Evolutionary conservation across 2,329 filamentous ascomycete species (phyloP).

Genomic region (Teratosphaeria pseudoeucalypti): DNA sequence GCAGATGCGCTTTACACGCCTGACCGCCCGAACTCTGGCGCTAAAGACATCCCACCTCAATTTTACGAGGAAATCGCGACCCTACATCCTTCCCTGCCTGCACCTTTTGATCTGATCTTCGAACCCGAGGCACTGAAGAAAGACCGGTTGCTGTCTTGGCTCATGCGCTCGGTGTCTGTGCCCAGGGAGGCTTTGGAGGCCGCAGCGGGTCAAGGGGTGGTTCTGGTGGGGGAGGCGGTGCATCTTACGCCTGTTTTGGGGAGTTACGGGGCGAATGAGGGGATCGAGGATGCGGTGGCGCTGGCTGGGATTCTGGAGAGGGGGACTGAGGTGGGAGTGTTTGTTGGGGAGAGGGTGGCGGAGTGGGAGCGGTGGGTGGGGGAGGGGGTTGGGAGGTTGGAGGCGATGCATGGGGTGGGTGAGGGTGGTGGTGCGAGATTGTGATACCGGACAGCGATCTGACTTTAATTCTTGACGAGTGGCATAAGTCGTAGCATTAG

Average conservation of each 20-base stretch:
- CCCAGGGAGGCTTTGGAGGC: conserved; percentile 13
- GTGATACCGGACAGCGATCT: not conserved
- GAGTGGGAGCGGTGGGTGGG: not conserved
- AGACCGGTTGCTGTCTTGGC: conserved; percentile 31
- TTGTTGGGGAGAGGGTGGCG: not conserved
- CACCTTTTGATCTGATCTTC: conserved; percentile 26
- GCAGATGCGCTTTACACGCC: conserved; percentile 28
- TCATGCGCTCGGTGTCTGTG: conserved; percentile 29
- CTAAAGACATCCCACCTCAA: conserved; percentile 25
- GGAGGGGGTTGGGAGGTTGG: not conserved
- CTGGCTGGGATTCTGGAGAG: conserved; percentile 14
- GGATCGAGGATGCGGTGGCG: conserved; percentile 29
- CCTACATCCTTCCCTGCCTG: conserved; percentile 15
- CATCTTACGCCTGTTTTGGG: conserved; percentile 33
- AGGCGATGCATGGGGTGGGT: not conserved
- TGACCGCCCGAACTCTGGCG: conserved; percentile 20
- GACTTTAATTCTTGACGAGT: too few species aligned
- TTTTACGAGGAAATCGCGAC: conserved; percentile 26
- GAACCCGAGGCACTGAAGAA: conserved; percentile 19
- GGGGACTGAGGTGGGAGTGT: not conserved
- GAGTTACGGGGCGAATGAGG: conserved; percentile 29
- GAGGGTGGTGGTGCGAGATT: not conserved
- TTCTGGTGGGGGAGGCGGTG: conserved; percentile 31
- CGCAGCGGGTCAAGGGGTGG: conserved; percentile 17
- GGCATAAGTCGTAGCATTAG: too few species aligned